Evolutionary conservation across 345 rosid genomes (phyloP).

Genomic region (Syzygium aqueum): DNA sequence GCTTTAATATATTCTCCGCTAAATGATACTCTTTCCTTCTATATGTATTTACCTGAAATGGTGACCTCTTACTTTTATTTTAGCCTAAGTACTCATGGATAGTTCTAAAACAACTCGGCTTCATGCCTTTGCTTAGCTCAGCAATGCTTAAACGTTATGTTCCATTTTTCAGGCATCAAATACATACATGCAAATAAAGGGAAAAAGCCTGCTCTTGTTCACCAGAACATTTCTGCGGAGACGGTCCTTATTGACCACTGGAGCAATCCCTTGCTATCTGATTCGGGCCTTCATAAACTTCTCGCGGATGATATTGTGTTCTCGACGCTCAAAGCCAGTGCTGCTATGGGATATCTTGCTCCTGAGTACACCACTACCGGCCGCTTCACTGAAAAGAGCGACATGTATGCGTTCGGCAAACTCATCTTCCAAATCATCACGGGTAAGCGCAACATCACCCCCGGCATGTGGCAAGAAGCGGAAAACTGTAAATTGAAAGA

Average conservation of each 20-base stretch:
- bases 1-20: background rate
- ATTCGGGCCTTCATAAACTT: slow-evolving; percentile 84
- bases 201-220: slow-evolving; percentile 57
- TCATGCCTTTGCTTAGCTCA: background rate
- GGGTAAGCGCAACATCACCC: slow-evolving; percentile 57
- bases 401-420: slow-evolving; percentile 79
- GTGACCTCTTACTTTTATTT: background rate
- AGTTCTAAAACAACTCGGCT: background rate
- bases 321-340: slow-evolving; percentile 89
- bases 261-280: slow-evolving; percentile 62
- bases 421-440: slow-evolving; percentile 63
- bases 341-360: slow-evolving; percentile 97
- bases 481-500: slow-evolving; percentile 43
- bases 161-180: slow-evolving; percentile 44
- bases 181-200: slow-evolving; percentile 62
- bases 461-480: slow-evolving; percentile 31
- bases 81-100: background rate
- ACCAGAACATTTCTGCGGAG: slow-evolving; percentile 83
- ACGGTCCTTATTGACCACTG: slow-evolving; percentile 61
- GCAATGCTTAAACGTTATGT: background rate
- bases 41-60: background rate
- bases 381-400: slow-evolving; percentile 85
- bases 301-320: slow-evolving; percentile 81
- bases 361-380: slow-evolving; percentile 94
- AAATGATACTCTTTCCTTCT: background rate